phyloP scores from a whole-genome alignment of 176 grass and related monocot species.

The Carex scoparia region DNA sequence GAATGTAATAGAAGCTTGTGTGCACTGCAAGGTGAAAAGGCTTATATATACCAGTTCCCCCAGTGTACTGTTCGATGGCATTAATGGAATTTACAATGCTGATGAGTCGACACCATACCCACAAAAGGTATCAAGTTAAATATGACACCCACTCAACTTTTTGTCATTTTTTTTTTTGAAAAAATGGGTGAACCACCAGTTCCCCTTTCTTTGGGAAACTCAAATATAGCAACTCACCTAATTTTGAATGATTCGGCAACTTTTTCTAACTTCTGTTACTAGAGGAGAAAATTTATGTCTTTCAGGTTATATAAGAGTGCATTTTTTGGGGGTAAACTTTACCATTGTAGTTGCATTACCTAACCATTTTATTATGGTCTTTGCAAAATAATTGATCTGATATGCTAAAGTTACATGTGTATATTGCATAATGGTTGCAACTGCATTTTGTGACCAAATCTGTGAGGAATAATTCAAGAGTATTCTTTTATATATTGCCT shows the following conservation, averaged over 20 bases:
- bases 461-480: neutral
- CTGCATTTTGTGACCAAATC: neutral
- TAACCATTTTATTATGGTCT: neutral
- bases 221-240: constrained; percentile 15
- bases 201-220: neutral
- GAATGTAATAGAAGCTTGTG: constrained; percentile 87
- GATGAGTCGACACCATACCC: constrained; percentile 87
- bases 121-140: constrained; percentile 47
- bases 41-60: constrained; percentile 98
- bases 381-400: neutral
- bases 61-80: constrained; percentile 90
- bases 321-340: neutral
- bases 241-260: neutral
- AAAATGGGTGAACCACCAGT: neutral
- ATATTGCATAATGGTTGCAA: neutral
- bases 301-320: neutral
- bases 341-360: neutral
- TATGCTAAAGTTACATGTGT: neutral
- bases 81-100: constrained; percentile 85
- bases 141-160: constrained; percentile 6
- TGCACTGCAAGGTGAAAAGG: constrained; percentile 76
- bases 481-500: neutral
- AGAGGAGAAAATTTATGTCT: neutral
- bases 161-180: neutral
- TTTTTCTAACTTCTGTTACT: neutral